These are phyloP conservation scores for Canavalia ensiformis DNA, from an alignment of 306 rosid species.

Conservation along the genomic window DNA sequence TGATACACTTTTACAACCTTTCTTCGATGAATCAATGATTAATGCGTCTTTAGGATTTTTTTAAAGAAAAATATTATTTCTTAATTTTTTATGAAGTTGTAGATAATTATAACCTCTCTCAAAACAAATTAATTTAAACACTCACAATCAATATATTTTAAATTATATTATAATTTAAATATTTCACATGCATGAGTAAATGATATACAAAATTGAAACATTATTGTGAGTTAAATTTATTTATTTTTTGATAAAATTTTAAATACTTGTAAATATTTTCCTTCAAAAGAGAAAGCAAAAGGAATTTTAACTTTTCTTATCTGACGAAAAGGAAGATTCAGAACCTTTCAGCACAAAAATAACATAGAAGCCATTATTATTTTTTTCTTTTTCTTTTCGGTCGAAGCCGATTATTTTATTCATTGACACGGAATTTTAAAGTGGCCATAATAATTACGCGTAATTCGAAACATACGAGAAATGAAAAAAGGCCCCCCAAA, in stretches of 20 bases:
- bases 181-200: not conserved
- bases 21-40: too few relatives aligned
- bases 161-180: too few relatives aligned
- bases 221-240: not conserved
- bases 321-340: slow-evolving; percentile 9
- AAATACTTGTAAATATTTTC: not conserved
- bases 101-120: too few relatives aligned
- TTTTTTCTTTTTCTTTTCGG: too few relatives aligned
- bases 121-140: too few relatives aligned
- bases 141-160: too few relatives aligned
- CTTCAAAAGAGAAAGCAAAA: not conserved
- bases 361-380: not conserved
- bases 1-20: too few relatives aligned
- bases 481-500: not conserved
- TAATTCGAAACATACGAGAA: slow-evolving; percentile 47
- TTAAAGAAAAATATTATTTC: too few relatives aligned
- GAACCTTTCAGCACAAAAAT: slow-evolving; percentile 7
- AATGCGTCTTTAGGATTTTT: too few relatives aligned
- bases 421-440: not conserved
- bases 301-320: not conserved
- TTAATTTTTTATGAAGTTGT: too few relatives aligned
- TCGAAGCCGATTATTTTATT: not conserved
- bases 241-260: too few relatives aligned
- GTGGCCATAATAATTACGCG: slow-evolving; percentile 49
- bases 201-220: not conserved